Percentiles rank a stretch among this genome's conserved stretches.
phyloP scores from a whole-genome alignment of 768 basidiomycete genomes.

The Trametes coccinea region DNA sequence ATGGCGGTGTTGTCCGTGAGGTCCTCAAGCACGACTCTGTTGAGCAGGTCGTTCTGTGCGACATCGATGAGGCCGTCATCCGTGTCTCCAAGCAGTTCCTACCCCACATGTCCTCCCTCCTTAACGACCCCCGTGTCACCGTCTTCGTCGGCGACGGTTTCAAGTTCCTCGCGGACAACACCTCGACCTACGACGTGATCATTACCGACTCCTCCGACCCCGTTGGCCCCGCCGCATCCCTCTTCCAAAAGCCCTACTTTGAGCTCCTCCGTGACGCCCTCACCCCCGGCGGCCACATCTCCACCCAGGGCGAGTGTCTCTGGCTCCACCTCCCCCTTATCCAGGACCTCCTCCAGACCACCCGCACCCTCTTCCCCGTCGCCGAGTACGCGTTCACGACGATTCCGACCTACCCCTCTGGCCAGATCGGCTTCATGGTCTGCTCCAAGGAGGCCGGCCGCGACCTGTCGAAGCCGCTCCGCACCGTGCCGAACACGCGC shows the following conservation, averaged over 20 bases:
- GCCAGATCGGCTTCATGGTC: slow-evolving; percentile 94
- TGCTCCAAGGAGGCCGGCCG: slow-evolving; percentile 76
- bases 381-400: slow-evolving; percentile 93
- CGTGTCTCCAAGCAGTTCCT: slow-evolving; percentile 92
- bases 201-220: slow-evolving; percentile 99
- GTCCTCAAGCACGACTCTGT: slow-evolving; percentile 92
- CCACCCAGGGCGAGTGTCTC: slow-evolving; percentile 93
- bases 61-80: slow-evolving; percentile 97
- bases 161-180: slow-evolving; percentile 91
- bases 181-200: slow-evolving; percentile 91
- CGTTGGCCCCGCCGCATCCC: slow-evolving; percentile 89
- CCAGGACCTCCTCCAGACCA: slow-evolving; percentile 66
- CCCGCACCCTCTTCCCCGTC: slow-evolving; percentile 72
- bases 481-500: slow-evolving; percentile 65
- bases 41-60: slow-evolving; percentile 90
- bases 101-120: slow-evolving; percentile 88
- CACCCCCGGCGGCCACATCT: slow-evolving; percentile 86
- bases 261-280: slow-evolving; percentile 90
- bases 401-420: slow-evolving; percentile 97
- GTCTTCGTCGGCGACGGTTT: slow-evolving; percentile 94
- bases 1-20: slow-evolving; percentile 97
- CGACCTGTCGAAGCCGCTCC: slow-evolving; percentile 71
- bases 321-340: slow-evolving; percentile 95
- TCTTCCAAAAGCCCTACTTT: slow-evolving; percentile 98
- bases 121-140: slow-evolving; percentile 76